Percentiles rank a stretch among this genome's conserved stretches.
Conservation (phyloP, 2,329 filamentous ascomycete species). For the Colletotrichum melonis region DNA sequence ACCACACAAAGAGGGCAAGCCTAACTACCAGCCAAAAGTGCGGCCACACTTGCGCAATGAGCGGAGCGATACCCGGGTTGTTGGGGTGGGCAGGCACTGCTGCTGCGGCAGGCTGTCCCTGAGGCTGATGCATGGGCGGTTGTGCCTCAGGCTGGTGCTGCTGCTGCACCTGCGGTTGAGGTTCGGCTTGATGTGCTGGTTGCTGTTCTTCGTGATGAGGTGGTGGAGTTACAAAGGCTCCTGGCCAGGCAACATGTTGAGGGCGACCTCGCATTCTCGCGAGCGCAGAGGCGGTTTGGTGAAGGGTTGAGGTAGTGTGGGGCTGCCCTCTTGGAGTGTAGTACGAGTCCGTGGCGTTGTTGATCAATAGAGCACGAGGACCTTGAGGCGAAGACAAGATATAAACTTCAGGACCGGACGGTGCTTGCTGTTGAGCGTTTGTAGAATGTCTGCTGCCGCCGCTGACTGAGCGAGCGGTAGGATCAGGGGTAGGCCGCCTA, state of each 20-base stretch:
- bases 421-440: constrained; percentile 35
- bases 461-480: constrained; percentile 45
- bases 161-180: constrained; percentile 37
- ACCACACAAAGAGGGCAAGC: constrained; percentile 71
- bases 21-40: constrained; percentile 71
- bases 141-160: constrained; percentile 41
- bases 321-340: constrained; percentile 53
- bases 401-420: constrained; percentile 63
- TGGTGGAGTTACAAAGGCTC: constrained; percentile 13
- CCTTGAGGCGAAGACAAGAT: constrained; percentile 71
- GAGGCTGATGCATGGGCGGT: constrained; percentile 43
- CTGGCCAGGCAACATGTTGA: constrained; percentile 30
- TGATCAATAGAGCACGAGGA: constrained; percentile 68
- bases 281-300: constrained; percentile 21
- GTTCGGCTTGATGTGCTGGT: constrained; percentile 20
- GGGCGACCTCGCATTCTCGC: constrained; percentile 24
- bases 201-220: constrained; percentile 37
- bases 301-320: constrained; percentile 4
- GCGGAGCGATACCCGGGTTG: constrained; percentile 51
- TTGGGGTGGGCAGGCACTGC: constrained; percentile 48
- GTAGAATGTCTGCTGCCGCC: constrained; percentile 42
- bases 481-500: constrained; percentile 61
- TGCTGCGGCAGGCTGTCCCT: constrained; percentile 40
- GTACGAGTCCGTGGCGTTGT: constrained; percentile 62
- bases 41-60: constrained; percentile 63